Evolutionary conservation across 2,329 filamentous ascomycete genomes (phyloP).

Genomic region (Verruconis gallopava): DNA sequence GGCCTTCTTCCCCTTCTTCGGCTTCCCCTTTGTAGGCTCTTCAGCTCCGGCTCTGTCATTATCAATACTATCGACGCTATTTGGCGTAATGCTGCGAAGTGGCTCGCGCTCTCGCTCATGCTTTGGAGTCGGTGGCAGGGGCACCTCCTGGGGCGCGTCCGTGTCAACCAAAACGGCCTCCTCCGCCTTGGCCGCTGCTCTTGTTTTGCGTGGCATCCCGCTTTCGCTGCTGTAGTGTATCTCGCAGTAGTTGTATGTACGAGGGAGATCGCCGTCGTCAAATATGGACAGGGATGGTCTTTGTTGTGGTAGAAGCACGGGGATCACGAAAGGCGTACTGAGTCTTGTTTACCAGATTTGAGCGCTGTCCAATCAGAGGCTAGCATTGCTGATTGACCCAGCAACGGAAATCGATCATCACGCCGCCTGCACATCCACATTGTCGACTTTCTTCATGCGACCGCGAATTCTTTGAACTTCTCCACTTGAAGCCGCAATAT

Average conservation of each 20-base stretch:
- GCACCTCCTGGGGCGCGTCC: background rate
- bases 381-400: background rate
- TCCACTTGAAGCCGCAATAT: no score
- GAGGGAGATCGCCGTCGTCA: no score
- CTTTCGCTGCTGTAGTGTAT: background rate
- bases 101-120: conserved; percentile 25
- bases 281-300: background rate
- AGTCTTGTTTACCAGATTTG: background rate
- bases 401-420: background rate
- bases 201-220: conserved; percentile 6
- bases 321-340: no score
- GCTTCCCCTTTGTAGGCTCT: conserved; percentile 18
- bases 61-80: conserved; percentile 15
- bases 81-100: conserved; percentile 29
- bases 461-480: no score
- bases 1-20: conserved; percentile 20
- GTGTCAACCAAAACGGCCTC: background rate
- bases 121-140: conserved; percentile 12
- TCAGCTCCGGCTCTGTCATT: conserved; percentile 14
- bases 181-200: conserved; percentile 4
- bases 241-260: background rate
- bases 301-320: background rate
- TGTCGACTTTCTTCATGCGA: no score
- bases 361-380: background rate
- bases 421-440: no score